A percentile compares a stretch with the other conserved stretches of the same genome.
These are phyloP conservation scores for Thelephora ganbajun DNA, from an alignment of 768 basidiomycete genomes.

Conservation along the genomic window DNA sequence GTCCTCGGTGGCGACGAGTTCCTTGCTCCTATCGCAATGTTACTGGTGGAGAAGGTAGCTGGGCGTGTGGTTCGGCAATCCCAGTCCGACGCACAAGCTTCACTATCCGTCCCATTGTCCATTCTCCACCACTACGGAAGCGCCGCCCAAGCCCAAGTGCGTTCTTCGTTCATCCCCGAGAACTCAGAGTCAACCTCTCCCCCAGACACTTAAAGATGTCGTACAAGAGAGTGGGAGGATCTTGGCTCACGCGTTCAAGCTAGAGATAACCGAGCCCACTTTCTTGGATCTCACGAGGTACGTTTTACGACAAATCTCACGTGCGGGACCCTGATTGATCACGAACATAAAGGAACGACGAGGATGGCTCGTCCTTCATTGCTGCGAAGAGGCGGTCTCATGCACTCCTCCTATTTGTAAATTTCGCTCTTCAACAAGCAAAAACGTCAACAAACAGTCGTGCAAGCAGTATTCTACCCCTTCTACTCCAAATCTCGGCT, in stretches of 20 bases:
- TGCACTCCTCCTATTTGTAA: constrained; percentile 52
- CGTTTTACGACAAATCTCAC: constrained; percentile 10
- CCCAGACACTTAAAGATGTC: constrained; percentile 49
- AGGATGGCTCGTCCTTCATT: constrained; percentile 31
- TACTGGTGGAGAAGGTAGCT: constrained; percentile 67
- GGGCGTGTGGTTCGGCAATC: constrained; percentile 55
- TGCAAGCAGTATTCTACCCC: constrained; percentile 22
- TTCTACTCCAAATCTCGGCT: constrained; percentile 34
- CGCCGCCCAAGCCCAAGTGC: constrained; percentile 21
- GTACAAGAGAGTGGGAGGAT: constrained; percentile 56
- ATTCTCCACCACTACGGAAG: constrained; percentile 43
- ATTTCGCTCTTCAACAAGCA: constrained; percentile 30
- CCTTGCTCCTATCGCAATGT: constrained; percentile 69
- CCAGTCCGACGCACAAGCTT: constrained; percentile 39
- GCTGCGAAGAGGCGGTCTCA: constrained; percentile 47
- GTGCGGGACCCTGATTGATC: constrained; percentile 1
- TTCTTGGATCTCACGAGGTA: constrained; percentile 50
- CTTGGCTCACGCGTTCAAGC: constrained; percentile 26
- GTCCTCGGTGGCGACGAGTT: constrained; percentile 73
- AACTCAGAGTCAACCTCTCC: not conserved
- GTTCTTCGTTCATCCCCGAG: constrained; percentile 29
- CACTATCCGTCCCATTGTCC: constrained; percentile 53
- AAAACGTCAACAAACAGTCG: constrained; percentile 9
- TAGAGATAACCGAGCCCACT: constrained; percentile 20
- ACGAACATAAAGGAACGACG: constrained; percentile 35